phyloP scores from a whole-genome alignment of 2,329 filamentous ascomycete species.

The Dryadomyces sulphureus region DNA sequence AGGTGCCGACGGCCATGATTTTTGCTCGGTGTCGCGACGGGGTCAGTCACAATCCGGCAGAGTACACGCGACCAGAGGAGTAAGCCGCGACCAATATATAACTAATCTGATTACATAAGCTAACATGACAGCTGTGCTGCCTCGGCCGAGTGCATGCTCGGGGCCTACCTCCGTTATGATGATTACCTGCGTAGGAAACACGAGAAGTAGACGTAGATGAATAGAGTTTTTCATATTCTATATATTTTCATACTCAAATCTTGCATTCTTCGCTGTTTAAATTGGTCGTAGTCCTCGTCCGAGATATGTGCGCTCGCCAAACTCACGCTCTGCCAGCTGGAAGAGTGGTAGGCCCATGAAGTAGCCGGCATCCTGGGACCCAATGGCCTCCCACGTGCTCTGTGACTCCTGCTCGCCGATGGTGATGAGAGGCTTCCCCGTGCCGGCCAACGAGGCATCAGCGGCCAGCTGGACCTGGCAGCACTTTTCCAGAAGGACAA shows the following conservation, averaged over 20 bases:
- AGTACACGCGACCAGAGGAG: conserved; percentile 20
- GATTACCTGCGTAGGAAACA: conserved; percentile 6
- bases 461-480: conserved; percentile 35
- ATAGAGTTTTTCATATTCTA: too few relatives aligned
- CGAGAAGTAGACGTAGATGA: not conserved
- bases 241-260: not conserved
- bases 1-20: conserved; percentile 23
- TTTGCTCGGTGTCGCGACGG: conserved; percentile 22
- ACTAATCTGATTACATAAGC: not conserved
- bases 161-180: conserved; percentile 9
- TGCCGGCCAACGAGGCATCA: conserved; percentile 44
- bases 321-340: conserved; percentile 14
- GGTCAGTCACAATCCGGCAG: conserved; percentile 22
- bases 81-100: conserved; percentile 16
- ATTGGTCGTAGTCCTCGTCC: conserved; percentile 10
- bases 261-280: not conserved
- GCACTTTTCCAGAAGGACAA: conserved; percentile 33
- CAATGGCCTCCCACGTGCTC: conserved; percentile 12
- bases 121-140: not conserved
- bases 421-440: conserved; percentile 24
- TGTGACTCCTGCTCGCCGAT: conserved; percentile 13
- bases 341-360: conserved; percentile 15
- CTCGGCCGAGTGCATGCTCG: not conserved
- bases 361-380: conserved; percentile 10
- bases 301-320: conserved; percentile 13